phyloP scores from a whole-genome alignment of 805 yeast genomes.

The Isabelozyma pseudorhagii region DNA sequence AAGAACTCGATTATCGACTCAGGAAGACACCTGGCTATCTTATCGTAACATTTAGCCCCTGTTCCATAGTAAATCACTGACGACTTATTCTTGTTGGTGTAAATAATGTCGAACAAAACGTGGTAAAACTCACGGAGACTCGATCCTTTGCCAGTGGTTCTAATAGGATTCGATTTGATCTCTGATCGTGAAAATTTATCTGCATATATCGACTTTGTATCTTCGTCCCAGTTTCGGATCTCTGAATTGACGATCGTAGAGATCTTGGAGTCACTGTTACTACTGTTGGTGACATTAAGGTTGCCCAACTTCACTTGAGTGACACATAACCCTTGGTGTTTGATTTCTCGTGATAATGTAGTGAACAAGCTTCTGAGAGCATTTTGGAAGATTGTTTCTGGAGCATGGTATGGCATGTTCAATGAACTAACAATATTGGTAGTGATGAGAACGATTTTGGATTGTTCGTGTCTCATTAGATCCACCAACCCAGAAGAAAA shows the following conservation, averaged over 20 bases:
- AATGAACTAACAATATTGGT: constrained; percentile 56
- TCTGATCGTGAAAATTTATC: constrained; percentile 29
- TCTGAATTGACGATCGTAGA: constrained; percentile 32
- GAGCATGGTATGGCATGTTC: constrained; percentile 59
- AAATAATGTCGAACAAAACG: constrained; percentile 36
- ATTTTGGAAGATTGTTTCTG: constrained; percentile 54
- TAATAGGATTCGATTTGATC: constrained; percentile 25
- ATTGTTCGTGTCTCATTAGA: constrained; percentile 47
- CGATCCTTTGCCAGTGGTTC: constrained; percentile 24
- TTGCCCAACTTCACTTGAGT: constrained; percentile 42
- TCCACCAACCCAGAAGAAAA: constrained; percentile 55
- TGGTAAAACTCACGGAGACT: constrained; percentile 37
- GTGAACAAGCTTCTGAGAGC: constrained; percentile 38
- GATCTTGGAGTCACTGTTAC: constrained; percentile 16
- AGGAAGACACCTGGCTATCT: constrained; percentile 30
- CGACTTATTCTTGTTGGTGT: constrained; percentile 18
- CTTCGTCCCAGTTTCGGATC: constrained; percentile 36
- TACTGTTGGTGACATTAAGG: constrained; percentile 25
- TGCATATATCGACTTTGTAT: constrained; percentile 31
- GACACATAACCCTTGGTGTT: constrained; percentile 31
- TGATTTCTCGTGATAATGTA: constrained; percentile 31
- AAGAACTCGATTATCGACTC: constrained; percentile 26
- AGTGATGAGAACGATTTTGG: constrained; percentile 49
- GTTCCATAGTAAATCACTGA: constrained; percentile 39
- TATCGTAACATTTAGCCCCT: constrained; percentile 39